Percentiles rank a stretch among this genome's conserved stretches.
phyloP scores from a whole-genome alignment of 345 rosid species.

The Kernera saxatilis region DNA sequence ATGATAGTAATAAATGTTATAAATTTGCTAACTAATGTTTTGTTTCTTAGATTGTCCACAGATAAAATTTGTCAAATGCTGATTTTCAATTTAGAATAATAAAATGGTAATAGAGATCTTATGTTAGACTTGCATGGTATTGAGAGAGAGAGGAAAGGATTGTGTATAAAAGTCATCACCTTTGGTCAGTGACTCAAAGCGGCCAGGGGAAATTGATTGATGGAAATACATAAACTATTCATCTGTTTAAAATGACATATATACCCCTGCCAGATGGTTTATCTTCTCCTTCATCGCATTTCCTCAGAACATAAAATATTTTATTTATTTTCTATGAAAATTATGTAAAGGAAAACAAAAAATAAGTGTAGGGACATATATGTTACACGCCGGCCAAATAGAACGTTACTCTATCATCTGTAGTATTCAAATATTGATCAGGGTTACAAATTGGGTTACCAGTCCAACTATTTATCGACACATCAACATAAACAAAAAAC shows the following conservation, averaged over 20 bases:
- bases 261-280: slow-evolving; percentile 6
- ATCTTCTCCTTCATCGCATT: too few species aligned
- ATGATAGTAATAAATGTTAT: neutral
- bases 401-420: neutral
- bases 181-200: slow-evolving; percentile 17
- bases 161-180: slow-evolving; percentile 27
- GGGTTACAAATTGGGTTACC: too few species aligned
- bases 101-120: neutral
- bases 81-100: neutral
- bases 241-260: slow-evolving; percentile 10
- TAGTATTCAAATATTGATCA: too few species aligned
- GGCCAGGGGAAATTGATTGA: slow-evolving; percentile 28
- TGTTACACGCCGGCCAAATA: neutral
- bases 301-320: too few species aligned
- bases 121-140: neutral
- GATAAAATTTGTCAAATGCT: neutral
- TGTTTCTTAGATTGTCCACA: neutral
- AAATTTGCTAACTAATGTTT: neutral
- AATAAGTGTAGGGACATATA: neutral
- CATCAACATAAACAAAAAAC: too few species aligned
- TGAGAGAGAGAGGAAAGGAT: neutral
- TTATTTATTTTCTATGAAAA: too few species aligned
- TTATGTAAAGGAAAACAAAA: neutral
- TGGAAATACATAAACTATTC: slow-evolving; percentile 19
- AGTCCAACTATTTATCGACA: too few species aligned